phyloP scores from a whole-genome alignment of 495 filamentous ascomycete genomes.

The Penicillium ochrochloron region DNA sequence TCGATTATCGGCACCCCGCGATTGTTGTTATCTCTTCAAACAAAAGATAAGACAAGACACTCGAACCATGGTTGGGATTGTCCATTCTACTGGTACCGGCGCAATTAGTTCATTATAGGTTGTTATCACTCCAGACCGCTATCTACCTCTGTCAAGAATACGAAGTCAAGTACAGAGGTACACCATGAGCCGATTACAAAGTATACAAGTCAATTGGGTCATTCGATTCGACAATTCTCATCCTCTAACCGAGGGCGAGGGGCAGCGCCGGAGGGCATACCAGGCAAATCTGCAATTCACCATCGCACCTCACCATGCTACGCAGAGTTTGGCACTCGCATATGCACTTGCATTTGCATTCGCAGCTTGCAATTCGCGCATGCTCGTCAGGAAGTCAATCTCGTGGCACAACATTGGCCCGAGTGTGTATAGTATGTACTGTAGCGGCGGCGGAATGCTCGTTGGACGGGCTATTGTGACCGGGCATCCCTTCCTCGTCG shows the following conservation, averaged over 20 bases:
- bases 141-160: background rate
- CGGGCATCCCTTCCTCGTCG: background rate
- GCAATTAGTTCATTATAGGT: background rate
- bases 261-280: background rate
- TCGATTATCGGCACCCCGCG: background rate
- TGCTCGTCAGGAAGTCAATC: constrained; percentile 6
- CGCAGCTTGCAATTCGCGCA: constrained; percentile 6
- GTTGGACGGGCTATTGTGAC: background rate
- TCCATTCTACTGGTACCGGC: background rate
- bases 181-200: background rate
- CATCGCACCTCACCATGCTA: constrained; percentile 16
- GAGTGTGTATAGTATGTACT: background rate
- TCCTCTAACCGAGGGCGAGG: background rate
- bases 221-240: background rate
- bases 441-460: background rate
- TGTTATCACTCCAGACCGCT: background rate
- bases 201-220: constrained; percentile 7
- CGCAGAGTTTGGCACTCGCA: background rate
- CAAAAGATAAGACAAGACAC: background rate
- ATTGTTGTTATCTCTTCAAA: constrained; percentile 8
- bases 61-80: background rate
- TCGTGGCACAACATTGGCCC: constrained; percentile 11
- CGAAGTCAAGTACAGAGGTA: background rate
- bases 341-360: constrained; percentile 7
- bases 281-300: background rate